A percentile compares a stretch with the other conserved stretches of the same genome.
These are phyloP conservation scores for Nemania abortiva DNA, from an alignment of 2,329 filamentous ascomycete species.

Conservation along the genomic window DNA sequence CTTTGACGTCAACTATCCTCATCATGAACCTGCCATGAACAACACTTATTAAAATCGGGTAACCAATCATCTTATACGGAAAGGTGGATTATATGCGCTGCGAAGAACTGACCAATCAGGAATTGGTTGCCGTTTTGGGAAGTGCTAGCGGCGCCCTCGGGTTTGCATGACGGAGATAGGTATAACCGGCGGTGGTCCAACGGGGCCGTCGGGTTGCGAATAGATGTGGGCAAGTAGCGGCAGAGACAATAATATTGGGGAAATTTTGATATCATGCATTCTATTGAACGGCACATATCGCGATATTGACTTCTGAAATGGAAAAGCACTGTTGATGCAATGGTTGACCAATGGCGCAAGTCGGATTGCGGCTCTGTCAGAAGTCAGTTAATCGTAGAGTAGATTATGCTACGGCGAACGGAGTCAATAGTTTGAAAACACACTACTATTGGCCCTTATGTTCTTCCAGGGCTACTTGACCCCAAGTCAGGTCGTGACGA, in stretches of 20 bases:
- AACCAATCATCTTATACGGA: conserved; percentile 38
- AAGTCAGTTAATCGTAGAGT: too few relatives aligned
- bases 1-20: conserved; percentile 9
- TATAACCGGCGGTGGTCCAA: background rate
- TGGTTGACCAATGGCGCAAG: too few relatives aligned
- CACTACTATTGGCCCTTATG: too few relatives aligned
- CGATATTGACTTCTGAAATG: too few relatives aligned
- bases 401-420: too few relatives aligned
- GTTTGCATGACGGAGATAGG: conserved; percentile 14
- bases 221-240: background rate
- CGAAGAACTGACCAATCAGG: conserved; percentile 11
- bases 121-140: conserved; percentile 35
- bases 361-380: too few relatives aligned
- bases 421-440: too few relatives aligned
- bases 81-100: background rate
- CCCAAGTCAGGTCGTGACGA: background rate
- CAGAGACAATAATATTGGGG: background rate
- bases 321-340: too few relatives aligned
- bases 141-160: background rate
- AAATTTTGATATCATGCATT: too few relatives aligned
- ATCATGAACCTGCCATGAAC: background rate
- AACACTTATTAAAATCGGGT: background rate
- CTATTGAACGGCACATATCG: too few relatives aligned
- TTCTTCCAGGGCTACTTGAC: background rate
- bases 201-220: conserved; percentile 9